Evolutionary conservation across 176 grass and related monocot species (phyloP), one percentile per base, ranked within the genome.

Genomic region (Oryza nivara): DNA sequence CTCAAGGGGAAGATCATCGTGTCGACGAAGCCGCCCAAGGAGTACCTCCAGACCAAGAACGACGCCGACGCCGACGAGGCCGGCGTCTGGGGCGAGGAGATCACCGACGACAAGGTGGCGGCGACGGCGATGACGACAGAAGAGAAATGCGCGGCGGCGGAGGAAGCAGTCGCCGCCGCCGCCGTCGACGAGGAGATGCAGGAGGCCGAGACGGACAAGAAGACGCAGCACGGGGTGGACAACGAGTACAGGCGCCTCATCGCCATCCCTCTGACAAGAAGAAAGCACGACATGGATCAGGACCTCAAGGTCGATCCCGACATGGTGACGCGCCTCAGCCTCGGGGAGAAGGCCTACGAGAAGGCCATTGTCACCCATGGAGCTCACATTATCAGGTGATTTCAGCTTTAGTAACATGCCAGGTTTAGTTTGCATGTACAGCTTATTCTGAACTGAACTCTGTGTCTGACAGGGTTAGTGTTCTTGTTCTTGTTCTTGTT

Each of bases 11-110:
- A 83, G 83, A 88, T 97, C 65, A 84, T 97, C 70, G 66, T 97
- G 41, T 97, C 95, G 2, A 94, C 95, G 23, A 97, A 97, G 72
- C 81, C 90, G 7, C 95, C 95, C 0, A 97, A 90, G 45, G 84
- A 94, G 86, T 97, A 91, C 44, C 86, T 91, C 32, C 80, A 92
- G n/a, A 74, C 67, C 30, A 92, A 88, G 76, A 84, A 54, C 3
- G 73, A 65, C 7, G 8, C 8, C 38, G 49, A 6, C 14, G 23
- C 60, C 1, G 80, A 87, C 69, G 86, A 84, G 25, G 81, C 66
- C 9, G 52, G 91, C 45, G 68, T 83, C 9, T 94, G 95, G 90
- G 92, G 92, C 6, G 85, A 84, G 11, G 94, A 97, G 72, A 89
- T 94, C 46, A 54, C 85, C 13, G 87, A 90, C 35, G 74, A 66